Percentiles rank a stretch among this genome's conserved stretches.
Conservation (phyloP, 1,284 basidiomycete species). For the Trametes hirsuta region DNA sequence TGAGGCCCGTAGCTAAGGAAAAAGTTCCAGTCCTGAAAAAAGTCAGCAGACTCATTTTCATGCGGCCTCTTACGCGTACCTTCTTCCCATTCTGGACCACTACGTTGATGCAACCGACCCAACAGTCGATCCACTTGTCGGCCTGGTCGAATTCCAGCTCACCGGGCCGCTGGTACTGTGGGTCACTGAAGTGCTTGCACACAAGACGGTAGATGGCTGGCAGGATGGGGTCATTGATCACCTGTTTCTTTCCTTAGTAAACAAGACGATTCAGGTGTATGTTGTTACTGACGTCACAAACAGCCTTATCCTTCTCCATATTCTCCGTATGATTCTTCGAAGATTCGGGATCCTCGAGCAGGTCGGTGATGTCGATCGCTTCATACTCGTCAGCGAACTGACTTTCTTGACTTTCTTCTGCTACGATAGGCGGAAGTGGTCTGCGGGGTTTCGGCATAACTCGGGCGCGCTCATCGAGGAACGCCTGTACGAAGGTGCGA, state of each 20-base stretch:
- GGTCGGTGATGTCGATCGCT: slow-evolving; percentile 49
- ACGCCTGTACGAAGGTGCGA: slow-evolving; percentile 61
- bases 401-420: slow-evolving; percentile 65
- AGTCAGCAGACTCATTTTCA: neutral
- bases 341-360: slow-evolving; percentile 61
- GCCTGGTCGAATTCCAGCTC: slow-evolving; percentile 37
- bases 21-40: slow-evolving; percentile 62
- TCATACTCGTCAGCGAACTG: slow-evolving; percentile 65
- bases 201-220: slow-evolving; percentile 67
- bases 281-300: slow-evolving; percentile 44
- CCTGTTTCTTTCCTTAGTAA: slow-evolving; percentile 35
- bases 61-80: slow-evolving; percentile 5
- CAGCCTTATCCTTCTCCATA: slow-evolving; percentile 43
- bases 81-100: slow-evolving; percentile 59
- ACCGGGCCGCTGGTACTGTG: slow-evolving; percentile 30
- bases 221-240: slow-evolving; percentile 57
- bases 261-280: neutral
- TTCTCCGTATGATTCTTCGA: slow-evolving; percentile 36
- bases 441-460: slow-evolving; percentile 53
- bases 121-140: slow-evolving; percentile 73
- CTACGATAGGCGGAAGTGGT: slow-evolving; percentile 32
- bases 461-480: slow-evolving; percentile 62
- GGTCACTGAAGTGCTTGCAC: slow-evolving; percentile 51
- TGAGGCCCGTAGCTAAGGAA: slow-evolving; percentile 61
- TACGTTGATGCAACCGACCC: slow-evolving; percentile 76